These are phyloP conservation scores for Nemania diffusa DNA, from an alignment of 2,329 filamentous ascomycete species.

Conservation along the genomic window DNA sequence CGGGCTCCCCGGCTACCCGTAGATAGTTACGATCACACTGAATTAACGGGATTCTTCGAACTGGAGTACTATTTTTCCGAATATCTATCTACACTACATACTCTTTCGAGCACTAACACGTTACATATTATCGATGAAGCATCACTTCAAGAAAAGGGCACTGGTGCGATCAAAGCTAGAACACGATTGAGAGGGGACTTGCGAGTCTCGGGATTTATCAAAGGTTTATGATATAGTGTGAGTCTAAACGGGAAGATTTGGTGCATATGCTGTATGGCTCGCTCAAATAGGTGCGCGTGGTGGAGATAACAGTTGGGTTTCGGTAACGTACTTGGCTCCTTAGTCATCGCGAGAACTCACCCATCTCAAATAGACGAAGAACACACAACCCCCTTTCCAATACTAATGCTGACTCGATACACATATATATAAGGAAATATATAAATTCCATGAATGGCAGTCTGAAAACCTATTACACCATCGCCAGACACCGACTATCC, in stretches of 20 bases:
- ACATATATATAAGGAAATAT: not conserved
- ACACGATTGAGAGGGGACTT: not conserved
- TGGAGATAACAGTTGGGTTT: too few species aligned
- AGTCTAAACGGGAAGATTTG: too few species aligned
- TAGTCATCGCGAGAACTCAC: not conserved
- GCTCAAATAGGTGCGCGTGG: too few species aligned
- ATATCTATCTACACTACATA: not conserved
- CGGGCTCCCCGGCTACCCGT: not conserved
- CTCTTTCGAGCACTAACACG: not conserved
- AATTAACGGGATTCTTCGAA: not conserved
- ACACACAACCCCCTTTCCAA: not conserved
- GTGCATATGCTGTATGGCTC: too few species aligned
- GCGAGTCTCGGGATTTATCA: not conserved
- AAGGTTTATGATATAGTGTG: too few species aligned
- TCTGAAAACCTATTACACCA: not conserved
- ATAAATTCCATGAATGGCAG: not conserved
- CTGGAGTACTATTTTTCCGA: not conserved
- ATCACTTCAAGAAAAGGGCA: not conserved
- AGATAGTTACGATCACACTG: not conserved
- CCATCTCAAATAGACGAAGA: not conserved
- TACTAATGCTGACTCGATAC: conserved; percentile 7
- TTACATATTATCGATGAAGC: not conserved
- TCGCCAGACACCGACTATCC: not conserved
- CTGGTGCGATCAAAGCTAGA: not conserved
- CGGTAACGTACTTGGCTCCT: too few species aligned